These are phyloP conservation scores for Rhodotorula mucilaginosa DNA, from an alignment of 1,284 basidiomycete genomes.

Conservation along the genomic window DNA sequence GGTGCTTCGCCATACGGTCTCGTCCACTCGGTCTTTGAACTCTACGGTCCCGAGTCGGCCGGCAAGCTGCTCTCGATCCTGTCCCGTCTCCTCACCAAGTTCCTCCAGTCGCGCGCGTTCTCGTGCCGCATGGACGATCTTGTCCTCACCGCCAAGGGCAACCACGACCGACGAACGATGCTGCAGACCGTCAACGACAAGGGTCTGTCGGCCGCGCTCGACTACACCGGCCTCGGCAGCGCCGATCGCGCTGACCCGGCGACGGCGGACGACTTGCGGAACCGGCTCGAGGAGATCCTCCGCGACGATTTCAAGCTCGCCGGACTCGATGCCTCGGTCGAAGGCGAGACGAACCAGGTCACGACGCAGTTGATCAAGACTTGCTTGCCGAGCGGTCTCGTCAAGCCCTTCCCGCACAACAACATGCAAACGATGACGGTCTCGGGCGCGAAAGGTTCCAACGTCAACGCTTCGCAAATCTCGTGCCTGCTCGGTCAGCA, in stretches of 20 bases:
- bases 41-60: constrained; percentile 89
- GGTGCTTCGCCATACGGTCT: constrained; percentile 95
- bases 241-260: constrained; percentile 69
- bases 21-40: constrained; percentile 96
- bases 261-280: constrained; percentile 55
- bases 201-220: constrained; percentile 80
- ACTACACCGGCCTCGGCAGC: constrained; percentile 60
- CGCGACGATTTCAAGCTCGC: constrained; percentile 98
- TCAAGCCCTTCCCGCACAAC: constrained; percentile 94
- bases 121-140: constrained; percentile 99
- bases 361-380: constrained; percentile 69
- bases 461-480: constrained; percentile 96
- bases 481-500: constrained; percentile 96
- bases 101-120: constrained; percentile 93
- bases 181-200: constrained; percentile 67
- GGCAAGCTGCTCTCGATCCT: constrained; percentile 90
- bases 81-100: constrained; percentile 93
- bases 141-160: constrained; percentile 78
- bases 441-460: constrained; percentile 96
- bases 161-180: constrained; percentile 67
- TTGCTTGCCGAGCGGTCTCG: constrained; percentile 83
- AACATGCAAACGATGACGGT: constrained; percentile 99
- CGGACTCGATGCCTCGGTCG: constrained; percentile 73
- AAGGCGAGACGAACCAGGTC: constrained; percentile 82
- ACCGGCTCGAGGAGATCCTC: constrained; percentile 82